A percentile compares a stretch with the other conserved stretches of the same genome.
phyloP scores from a whole-genome alignment of 306 rosid species.

The Trifolium pratense region DNA sequence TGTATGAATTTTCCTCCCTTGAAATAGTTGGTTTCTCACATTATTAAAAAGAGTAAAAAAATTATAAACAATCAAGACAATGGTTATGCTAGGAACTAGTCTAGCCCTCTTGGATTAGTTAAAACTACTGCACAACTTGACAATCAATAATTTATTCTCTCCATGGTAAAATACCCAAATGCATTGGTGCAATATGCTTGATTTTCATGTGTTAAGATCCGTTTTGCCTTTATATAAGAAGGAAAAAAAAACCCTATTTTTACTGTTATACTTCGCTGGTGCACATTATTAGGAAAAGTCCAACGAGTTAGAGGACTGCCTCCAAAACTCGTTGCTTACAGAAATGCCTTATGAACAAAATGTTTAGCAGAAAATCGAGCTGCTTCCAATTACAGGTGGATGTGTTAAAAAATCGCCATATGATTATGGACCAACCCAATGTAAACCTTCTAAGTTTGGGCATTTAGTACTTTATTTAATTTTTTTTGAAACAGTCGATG shows the following conservation, averaged over 20 bases:
- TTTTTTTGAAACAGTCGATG: too few species aligned
- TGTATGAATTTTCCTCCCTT: conserved; percentile 41
- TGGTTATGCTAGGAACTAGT: conserved; percentile 40
- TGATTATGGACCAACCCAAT: neutral
- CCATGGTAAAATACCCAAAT: conserved; percentile 21
- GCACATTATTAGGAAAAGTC: conserved; percentile 5
- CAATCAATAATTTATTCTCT: conserved; percentile 18
- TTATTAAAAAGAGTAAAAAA: conserved; percentile 19
- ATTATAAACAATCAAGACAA: conserved; percentile 37
- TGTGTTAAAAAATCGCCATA: neutral
- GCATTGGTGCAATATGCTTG: conserved; percentile 29
- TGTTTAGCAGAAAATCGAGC: neutral
- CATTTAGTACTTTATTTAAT: too few species aligned
- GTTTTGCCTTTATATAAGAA: neutral
- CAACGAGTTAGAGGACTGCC: conserved; percentile 22
- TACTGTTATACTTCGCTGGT: neutral
- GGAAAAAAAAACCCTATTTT: neutral
- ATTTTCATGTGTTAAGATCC: conserved; percentile 27
- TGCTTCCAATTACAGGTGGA: neutral
- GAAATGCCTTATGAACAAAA: conserved; percentile 9
- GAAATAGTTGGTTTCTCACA: conserved; percentile 25
- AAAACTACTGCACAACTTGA: conserved; percentile 24
- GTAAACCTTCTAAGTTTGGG: neutral
- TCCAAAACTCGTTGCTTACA: neutral
- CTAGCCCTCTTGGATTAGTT: conserved; percentile 38